Conservation (phyloP, 2,329 filamentous ascomycete genomes). For the Diaporthe citriasiana region DNA sequence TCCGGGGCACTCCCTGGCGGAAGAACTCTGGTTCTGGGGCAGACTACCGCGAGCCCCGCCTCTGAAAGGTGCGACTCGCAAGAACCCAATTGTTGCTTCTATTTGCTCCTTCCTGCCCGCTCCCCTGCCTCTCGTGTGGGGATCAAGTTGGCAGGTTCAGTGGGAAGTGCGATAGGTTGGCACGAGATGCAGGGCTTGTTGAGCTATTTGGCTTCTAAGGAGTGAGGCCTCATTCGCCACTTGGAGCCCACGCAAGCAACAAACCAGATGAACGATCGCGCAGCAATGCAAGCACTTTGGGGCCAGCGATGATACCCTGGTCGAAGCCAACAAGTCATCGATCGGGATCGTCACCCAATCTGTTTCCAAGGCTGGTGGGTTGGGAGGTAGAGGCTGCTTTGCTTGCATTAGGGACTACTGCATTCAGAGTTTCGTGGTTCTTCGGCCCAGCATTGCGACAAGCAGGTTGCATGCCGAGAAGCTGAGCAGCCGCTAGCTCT, state of each 20-base stretch:
- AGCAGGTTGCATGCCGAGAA: constrained; percentile 14
- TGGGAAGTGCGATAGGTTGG: constrained; percentile 1
- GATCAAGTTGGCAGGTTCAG: neutral
- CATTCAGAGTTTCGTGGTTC: constrained; percentile 13
- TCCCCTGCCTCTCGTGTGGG: constrained; percentile 14
- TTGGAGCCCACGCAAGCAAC: neutral
- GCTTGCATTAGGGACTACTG: constrained; percentile 1
- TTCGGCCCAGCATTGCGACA: constrained; percentile 20
- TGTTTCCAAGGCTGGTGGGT: constrained; percentile 5
- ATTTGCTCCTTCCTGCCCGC: constrained; percentile 9
- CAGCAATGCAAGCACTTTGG: neutral
- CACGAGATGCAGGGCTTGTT: neutral
- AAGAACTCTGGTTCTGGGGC: constrained; percentile 16
- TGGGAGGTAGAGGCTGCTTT: neutral
- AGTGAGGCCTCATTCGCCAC: constrained; percentile 10
- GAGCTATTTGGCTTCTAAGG: neutral
- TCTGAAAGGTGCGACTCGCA: constrained; percentile 4
- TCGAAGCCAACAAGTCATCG: constrained; percentile 9
- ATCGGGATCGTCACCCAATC: constrained; percentile 6
- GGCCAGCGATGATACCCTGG: constrained; percentile 14
- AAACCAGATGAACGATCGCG: neutral
- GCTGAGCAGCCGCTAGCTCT: constrained; percentile 26
- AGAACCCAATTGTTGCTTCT: neutral
- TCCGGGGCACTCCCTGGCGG: constrained; percentile 12
- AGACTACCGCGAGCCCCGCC: constrained; percentile 14